Conservation (phyloP, 2,329 filamentous ascomycete species). For the Verticillium nonalfalfae region DNA sequence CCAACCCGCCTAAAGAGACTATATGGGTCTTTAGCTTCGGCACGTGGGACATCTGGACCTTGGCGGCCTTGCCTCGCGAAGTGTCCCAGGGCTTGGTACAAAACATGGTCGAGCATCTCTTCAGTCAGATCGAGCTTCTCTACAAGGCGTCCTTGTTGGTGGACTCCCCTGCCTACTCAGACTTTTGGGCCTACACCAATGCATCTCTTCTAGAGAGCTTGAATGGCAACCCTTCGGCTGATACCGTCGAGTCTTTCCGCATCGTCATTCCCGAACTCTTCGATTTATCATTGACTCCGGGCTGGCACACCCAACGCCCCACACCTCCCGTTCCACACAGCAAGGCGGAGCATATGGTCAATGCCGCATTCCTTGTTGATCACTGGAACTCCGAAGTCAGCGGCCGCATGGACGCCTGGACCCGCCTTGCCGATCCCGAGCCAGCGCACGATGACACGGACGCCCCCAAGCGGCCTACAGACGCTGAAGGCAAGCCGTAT, state of each 20-base stretch:
- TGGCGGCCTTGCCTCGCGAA: constrained; percentile 37
- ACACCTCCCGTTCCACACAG: constrained; percentile 36
- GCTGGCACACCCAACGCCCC: constrained; percentile 39
- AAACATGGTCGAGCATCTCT: constrained; percentile 29
- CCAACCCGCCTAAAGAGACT: constrained; percentile 33
- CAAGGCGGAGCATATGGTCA: constrained; percentile 45
- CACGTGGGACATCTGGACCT: constrained; percentile 49
- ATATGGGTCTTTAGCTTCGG: constrained; percentile 47
- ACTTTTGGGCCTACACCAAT: constrained; percentile 27
- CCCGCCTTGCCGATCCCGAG: constrained; percentile 18
- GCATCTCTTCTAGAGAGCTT: constrained; percentile 13
- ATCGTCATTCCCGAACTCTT: constrained; percentile 45
- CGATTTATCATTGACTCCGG: constrained; percentile 48
- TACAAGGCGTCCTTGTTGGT: constrained; percentile 35
- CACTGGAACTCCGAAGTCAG: constrained; percentile 42
- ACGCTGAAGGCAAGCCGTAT: not conserved
- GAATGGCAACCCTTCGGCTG: constrained; percentile 7
- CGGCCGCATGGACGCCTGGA: constrained; percentile 36
- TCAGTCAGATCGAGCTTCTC: constrained; percentile 39
- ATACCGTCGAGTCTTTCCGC: constrained; percentile 34
- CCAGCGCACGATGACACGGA: not conserved
- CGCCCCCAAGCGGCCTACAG: not conserved
- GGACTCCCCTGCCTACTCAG: constrained; percentile 37
- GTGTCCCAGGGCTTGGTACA: constrained; percentile 29
- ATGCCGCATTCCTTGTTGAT: constrained; percentile 41